Conservation (phyloP, 2,329 filamentous ascomycete genomes). For the Ophiognomonia clavigignenti-juglandacearum region DNA sequence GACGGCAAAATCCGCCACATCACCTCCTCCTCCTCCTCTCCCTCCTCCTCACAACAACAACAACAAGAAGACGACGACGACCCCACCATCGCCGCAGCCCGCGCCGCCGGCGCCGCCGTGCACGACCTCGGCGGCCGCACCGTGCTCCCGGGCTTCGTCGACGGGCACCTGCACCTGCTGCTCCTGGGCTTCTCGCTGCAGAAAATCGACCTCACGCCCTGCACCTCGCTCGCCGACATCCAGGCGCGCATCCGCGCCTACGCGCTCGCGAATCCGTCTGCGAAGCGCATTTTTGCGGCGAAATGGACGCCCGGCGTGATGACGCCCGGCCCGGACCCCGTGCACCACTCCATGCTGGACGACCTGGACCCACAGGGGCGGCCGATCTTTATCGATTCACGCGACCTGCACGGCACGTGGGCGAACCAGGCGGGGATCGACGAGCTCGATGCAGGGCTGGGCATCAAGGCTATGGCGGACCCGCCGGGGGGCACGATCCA, state of each 20-base stretch:
- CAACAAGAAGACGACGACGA: constrained; percentile 23
- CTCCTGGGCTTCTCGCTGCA: constrained; percentile 49
- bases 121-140: constrained; percentile 34
- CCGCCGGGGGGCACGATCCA: constrained; percentile 49
- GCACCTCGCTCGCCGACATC: constrained; percentile 45
- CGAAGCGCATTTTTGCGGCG: constrained; percentile 43
- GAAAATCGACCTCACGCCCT: constrained; percentile 43
- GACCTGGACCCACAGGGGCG: constrained; percentile 39
- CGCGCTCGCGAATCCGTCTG: constrained; percentile 38
- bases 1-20: constrained; percentile 31
- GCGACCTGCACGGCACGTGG: constrained; percentile 54
- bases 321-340: constrained; percentile 45
- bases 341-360: constrained; percentile 45
- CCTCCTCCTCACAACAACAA: no score
- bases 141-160: constrained; percentile 51
- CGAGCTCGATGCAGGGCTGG: constrained; percentile 46
- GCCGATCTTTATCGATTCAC: constrained; percentile 52
- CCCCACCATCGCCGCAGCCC: constrained; percentile 23
- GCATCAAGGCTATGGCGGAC: constrained; percentile 38
- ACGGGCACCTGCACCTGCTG: constrained; percentile 54
- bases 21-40: constrained; percentile 26
- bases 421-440: constrained; percentile 46
- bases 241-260: constrained; percentile 38
- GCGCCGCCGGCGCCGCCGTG: constrained; percentile 20
- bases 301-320: constrained; percentile 51